Base-by-base conservation (phyloP, 2,329 filamentous ascomycete species). In the Colletotrichum limetticola region DNA sequence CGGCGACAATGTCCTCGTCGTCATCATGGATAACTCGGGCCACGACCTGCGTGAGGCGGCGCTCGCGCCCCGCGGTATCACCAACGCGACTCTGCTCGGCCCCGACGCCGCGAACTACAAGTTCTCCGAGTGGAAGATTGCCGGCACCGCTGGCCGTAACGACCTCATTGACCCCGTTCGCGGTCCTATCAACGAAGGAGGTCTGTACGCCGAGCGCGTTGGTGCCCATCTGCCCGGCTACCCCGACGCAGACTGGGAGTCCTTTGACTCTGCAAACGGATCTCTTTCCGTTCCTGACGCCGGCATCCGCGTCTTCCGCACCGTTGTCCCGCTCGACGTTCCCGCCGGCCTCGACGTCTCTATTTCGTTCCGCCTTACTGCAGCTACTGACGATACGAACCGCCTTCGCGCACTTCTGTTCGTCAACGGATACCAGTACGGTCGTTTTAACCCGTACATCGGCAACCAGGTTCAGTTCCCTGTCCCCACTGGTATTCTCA, bases 341-440 rank as follows among this genome's bases (percentile, higher is more conserved):
- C 88, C 89, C 0, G 74, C 78, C 0, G 86, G 85, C 0, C 77
- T 90, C 0, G 90, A 92, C 68, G 86, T 90, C 0, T 88, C 88
- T 0, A 83, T 92, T 35, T 88, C 88, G 0, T 89, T 92, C 76
- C 82, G 85, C 3, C 80, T 92, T 2, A 85, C 84, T 0, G 86
- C 87, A 0, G 82, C 86, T 0, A 79, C 81, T 0, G 82, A 83
- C 6, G 80, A 81, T 19, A 81, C 77, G 24, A 84, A 85, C 75
- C 80, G 78, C 22, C 75, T 84, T 3, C 84, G 90, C 12, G 87
- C 86, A 0, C 85, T 90, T 76, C 78, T 92, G 2, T 92, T 90
- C 68, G 86, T 92, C n/a, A 92, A 92, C 68, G 90, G 90, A 0
- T 92, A 91, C 76, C 90, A 91, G 77, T 92, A 90, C 75, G 90